Conservation (phyloP, 495 filamentous ascomycete species). For the Podospora sp. region DNA sequence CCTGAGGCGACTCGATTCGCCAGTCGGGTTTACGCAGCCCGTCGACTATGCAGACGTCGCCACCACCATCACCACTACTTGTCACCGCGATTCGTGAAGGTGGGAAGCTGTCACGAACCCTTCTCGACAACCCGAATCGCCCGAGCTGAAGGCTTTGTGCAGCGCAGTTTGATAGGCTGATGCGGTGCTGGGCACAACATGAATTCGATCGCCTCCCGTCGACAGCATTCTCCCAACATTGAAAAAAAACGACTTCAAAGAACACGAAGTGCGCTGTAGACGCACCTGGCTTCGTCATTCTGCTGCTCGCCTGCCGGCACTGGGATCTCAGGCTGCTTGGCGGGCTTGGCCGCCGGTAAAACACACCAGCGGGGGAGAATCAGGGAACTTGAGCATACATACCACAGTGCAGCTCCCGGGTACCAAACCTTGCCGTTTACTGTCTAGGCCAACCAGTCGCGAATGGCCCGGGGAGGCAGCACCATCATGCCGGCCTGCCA, state of each 20-base stretch:
- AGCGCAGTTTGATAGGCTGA: not conserved
- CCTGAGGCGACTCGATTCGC: slow-evolving; percentile 9
- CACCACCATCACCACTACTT: slow-evolving; percentile 6
- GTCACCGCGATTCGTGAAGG: slow-evolving; percentile 1
- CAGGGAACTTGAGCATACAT: not conserved
- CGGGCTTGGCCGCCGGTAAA: not conserved
- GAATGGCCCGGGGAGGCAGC: not conserved
- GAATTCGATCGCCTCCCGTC: not conserved
- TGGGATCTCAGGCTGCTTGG: slow-evolving; percentile 2
- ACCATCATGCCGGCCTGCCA: not conserved
- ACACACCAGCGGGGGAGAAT: not conserved
- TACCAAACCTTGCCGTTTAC: not conserved
- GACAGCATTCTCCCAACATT: not conserved
- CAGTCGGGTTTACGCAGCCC: not conserved
- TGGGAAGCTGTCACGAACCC: not conserved
- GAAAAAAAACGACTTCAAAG: not conserved
- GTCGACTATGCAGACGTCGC: not conserved
- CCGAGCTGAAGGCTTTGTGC: too few relatives aligned
- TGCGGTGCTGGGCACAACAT: not conserved
- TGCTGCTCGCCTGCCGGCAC: slow-evolving; percentile 4
- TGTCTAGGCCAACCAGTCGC: not conserved
- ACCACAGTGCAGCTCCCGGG: not conserved
- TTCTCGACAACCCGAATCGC: not conserved
- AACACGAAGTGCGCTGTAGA: not conserved
- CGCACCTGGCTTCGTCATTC: not conserved